Evolutionary conservation across 1,284 basidiomycete species (phyloP), one percentile per base, ranked within the genome.

Genomic region (Ganoderma sp.): DNA sequence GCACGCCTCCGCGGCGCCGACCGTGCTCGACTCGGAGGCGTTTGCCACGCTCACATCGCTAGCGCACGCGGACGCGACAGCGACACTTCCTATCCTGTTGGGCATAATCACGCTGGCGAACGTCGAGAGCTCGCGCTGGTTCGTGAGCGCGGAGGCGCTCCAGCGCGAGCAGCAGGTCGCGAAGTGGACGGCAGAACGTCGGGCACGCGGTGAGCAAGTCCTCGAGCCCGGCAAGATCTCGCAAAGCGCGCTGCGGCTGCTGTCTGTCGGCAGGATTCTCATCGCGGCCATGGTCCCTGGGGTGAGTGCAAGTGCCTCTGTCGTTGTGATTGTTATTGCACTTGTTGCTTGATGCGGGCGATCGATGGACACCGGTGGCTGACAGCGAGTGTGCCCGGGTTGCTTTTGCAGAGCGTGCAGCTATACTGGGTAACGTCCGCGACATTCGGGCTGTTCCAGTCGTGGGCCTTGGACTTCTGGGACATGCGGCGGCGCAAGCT

Each of bases 381-480:
- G 61, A 66, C 41, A 48, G 52, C 22, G 43, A 15, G 63, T 45
- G 41, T 12, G 41, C 59, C 28, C 59, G 15, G 9, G 41, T 17
- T 64, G 58, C 43, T 43, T 45, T 65, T 69, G 5, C 73, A 96
- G 93, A 88, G 91, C 61, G 84, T 97, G 22, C 84, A 90, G 58
- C 74, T 96, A 22, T 96, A 95, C 77, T 97, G 95, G 95, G 83
- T 92, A 3, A 89, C 93, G 6, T 96, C 94, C 8, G 91, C 94
- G 32, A 79, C 87, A 22, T 93, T 93, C 76, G 94, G 94, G 45
- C 81, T 97, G 28, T 69, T 90, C 19, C 94, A 96, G 77, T 92
- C 92, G 8, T 91, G 90, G 85, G 72, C 85, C n/a, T 84, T 96
- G 68, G 89, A 93, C 65, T 90, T 84, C 79, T 84, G 84, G 81